Evolutionary conservation across 345 rosid genomes (phyloP), one percentile per base, ranked within the genome.

Genomic region (Pugionium cornutum): DNA sequence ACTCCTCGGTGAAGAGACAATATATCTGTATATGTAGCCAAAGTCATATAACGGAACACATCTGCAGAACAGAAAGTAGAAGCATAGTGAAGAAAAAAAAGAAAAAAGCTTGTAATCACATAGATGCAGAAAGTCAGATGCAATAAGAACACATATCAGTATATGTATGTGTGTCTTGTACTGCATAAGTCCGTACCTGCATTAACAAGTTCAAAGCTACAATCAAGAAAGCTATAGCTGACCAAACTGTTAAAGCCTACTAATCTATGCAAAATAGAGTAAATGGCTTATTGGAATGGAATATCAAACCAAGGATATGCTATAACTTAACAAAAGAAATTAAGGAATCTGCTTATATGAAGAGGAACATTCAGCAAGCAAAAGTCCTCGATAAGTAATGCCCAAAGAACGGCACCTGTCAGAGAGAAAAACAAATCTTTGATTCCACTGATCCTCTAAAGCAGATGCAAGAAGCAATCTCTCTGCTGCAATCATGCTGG

Each of bases 1-100:
- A 81, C 99, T 94, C 83, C 74, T 82, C 0, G 89, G 82, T 51
- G 97, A 94, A 68, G 91, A 78, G 85, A 86, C 80, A 76, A 90
- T 5, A 69, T 94, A 90, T 72, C 64, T 83, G 80, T 90, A 94
- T 48, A 81, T 77, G 78, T 84, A 86, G 78, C 84, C 84, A 70
- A 94, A 94, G 69, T 90, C 89, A 84, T 90, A 85, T 46, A 94
- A 62, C 37, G 99, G 96, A 65, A 73, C 96, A 70, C 99, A 94
- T 62, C 99, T 94, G 89, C 86, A 78, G 41, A 47, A 81, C 32
- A 39, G n/a, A 73, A 62, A 67, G 35, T 18, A 53, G 33, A 66
- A 66, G 50, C 32, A 45, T 39, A 37, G n/a, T 43, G 42, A 31
- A 67, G 18, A 46, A 32, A 49, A 49, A 53, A 9, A 39, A 50